Percentiles rank a stretch among this genome's conserved stretches.
phyloP scores from a whole-genome alignment of 345 rosid genomes.

The Lumnitzera littorea region DNA sequence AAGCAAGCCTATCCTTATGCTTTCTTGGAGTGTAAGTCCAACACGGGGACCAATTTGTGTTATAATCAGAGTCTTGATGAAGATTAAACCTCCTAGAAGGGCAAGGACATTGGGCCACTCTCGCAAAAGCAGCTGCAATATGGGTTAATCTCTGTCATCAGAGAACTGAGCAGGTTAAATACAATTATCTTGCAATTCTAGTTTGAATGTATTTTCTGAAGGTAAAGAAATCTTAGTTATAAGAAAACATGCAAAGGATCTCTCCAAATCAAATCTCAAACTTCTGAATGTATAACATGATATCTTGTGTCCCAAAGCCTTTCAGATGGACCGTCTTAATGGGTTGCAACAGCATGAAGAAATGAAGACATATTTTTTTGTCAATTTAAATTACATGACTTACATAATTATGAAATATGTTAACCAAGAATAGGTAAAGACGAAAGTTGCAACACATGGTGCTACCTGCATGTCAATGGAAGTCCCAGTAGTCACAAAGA shows the following conservation, averaged over 20 bases:
- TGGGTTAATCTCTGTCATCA: constrained; percentile 5
- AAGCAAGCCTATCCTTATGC: constrained; percentile 85
- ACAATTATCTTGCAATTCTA: too few relatives aligned
- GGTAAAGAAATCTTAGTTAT: too few relatives aligned
- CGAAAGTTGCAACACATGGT: background rate
- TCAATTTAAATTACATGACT: too few relatives aligned
- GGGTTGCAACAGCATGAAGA: background rate
- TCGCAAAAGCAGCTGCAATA: constrained; percentile 63
- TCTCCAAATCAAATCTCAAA: constrained; percentile 3
- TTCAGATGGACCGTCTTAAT: too few relatives aligned
- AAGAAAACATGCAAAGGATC: background rate
- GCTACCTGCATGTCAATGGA: constrained; percentile 89
- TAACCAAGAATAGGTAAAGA: too few relatives aligned
- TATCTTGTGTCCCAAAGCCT: too few relatives aligned
- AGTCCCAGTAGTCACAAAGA: constrained; percentile 94
- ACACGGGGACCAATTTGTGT: constrained; percentile 89
- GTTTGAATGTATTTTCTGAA: too few relatives aligned
- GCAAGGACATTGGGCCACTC: constrained; percentile 97
- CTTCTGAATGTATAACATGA: background rate
- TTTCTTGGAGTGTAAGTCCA: constrained; percentile 85
- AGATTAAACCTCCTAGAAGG: constrained; percentile 81
- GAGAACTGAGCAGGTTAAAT: background rate
- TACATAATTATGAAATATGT: too few relatives aligned
- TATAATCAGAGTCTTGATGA: constrained; percentile 83
- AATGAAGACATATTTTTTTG: background rate